These are phyloP conservation scores for Diaporthe citri DNA, from an alignment of 2,329 filamentous ascomycete species.

Conservation along the genomic window DNA sequence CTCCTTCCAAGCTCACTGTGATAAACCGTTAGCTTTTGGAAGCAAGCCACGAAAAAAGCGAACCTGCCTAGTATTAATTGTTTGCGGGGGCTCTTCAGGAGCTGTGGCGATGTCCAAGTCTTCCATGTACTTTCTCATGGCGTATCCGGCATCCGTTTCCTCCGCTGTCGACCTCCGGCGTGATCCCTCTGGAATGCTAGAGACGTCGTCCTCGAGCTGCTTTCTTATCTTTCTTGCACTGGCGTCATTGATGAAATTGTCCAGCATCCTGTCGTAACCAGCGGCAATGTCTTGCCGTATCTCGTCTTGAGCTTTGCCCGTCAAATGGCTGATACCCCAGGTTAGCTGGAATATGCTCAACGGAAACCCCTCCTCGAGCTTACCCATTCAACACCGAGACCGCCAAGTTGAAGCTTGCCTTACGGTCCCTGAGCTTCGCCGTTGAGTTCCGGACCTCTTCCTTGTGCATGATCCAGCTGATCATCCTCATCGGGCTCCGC, in stretches of 20 bases:
- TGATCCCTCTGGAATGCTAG: not conserved
- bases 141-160: slow-evolving; percentile 5
- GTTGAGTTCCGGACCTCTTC: slow-evolving; percentile 1
- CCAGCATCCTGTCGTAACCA: not conserved
- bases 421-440: slow-evolving; percentile 16
- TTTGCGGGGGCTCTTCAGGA: not conserved
- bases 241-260: not conserved
- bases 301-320: not conserved
- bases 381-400: not conserved
- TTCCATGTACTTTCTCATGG: not conserved
- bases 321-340: slow-evolving; percentile 1
- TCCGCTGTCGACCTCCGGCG: not conserved
- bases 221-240: not conserved
- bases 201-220: slow-evolving; percentile 9
- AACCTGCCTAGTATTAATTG: not conserved
- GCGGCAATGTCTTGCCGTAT: slow-evolving; percentile 8
- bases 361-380: no score
- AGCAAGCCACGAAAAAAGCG: not conserved
- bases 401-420: not conserved
- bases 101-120: not conserved
- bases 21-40: not conserved
- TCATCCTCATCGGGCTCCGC: slow-evolving; percentile 1
- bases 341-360: not conserved
- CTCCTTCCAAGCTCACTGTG: not conserved
- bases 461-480: slow-evolving; percentile 16